Evolutionary conservation across 2,329 filamentous ascomycete species (phyloP).

Genomic region (Verticillium alfalfae): DNA sequence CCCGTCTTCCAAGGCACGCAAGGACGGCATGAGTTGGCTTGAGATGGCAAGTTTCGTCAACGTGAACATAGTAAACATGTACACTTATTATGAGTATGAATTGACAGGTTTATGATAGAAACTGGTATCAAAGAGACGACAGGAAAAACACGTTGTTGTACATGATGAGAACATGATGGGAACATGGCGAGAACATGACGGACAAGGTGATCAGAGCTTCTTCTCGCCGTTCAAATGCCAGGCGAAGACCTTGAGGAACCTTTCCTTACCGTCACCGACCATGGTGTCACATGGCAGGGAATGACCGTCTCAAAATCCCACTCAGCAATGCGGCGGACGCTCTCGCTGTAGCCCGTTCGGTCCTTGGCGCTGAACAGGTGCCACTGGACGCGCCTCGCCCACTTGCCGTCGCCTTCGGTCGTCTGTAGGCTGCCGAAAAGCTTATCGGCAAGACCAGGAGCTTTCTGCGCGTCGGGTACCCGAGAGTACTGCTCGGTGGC

Average conservation of each 20-base stretch:
- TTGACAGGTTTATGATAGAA: not conserved
- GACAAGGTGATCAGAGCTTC: not conserved
- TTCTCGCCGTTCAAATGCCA: constrained; percentile 63
- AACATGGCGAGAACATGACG: not conserved
- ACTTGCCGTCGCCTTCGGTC: constrained; percentile 59
- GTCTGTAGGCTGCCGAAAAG: constrained; percentile 46
- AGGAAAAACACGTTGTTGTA: not conserved
- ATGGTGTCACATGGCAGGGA: constrained; percentile 89
- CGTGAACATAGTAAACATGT: not conserved
- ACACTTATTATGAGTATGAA: not conserved
- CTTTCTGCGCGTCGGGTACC: constrained; percentile 40
- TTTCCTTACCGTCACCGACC: constrained; percentile 64
- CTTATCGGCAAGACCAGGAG: constrained; percentile 19
- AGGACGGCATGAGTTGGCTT: not conserved
- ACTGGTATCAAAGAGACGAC: not conserved
- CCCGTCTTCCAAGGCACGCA: not conserved
- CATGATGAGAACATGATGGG: not conserved
- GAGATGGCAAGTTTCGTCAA: not conserved
- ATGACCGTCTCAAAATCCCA: constrained; percentile 88
- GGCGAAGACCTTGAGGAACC: constrained; percentile 72
- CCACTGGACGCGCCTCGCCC: constrained; percentile 79
- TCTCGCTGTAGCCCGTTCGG: constrained; percentile 63
- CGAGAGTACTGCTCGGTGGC: constrained; percentile 77
- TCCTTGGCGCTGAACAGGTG: constrained; percentile 59
- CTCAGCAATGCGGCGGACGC: constrained; percentile 59